A percentile compares a stretch with the other conserved stretches of the same genome.
These are phyloP conservation scores for Pseudodiploospora longispora DNA, from an alignment of 2,329 filamentous ascomycete species.

Conservation along the genomic window DNA sequence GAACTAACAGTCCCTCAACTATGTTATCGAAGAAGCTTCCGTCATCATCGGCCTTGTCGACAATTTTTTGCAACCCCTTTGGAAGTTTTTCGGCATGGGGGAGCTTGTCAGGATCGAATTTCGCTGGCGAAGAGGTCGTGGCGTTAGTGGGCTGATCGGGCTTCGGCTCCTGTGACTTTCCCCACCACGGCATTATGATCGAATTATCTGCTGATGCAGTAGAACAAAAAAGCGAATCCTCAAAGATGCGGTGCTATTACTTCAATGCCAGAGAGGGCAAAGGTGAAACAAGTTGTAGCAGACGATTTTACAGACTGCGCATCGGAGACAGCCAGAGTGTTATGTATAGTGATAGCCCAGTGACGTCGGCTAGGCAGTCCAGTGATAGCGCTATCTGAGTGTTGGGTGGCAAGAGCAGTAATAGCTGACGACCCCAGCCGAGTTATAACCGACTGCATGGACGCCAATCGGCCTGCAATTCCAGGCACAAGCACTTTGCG, in stretches of 20 bases:
- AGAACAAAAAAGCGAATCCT: no score
- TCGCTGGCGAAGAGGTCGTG: conserved; percentile 11
- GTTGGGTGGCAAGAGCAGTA: no score
- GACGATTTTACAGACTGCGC: no score
- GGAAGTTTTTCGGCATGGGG: conserved; percentile 45
- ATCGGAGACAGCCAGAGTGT: no score
- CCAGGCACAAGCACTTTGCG: conserved; percentile 18
- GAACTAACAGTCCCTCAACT: conserved; percentile 67
- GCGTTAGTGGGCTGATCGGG: conserved; percentile 18
- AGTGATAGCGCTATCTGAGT: background rate
- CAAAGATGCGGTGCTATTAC: background rate
- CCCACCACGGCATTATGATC: conserved; percentile 34
- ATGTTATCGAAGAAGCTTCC: conserved; percentile 71
- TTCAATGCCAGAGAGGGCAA: no score
- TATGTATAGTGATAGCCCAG: no score
- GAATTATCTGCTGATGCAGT: no score
- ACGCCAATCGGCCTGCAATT: conserved; percentile 22
- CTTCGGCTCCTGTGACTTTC: conserved; percentile 28
- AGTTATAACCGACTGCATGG: conserved; percentile 19
- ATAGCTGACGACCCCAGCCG: conserved; percentile 10
- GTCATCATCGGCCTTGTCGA: conserved; percentile 52
- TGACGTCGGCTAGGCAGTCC: no score
- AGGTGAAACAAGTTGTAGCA: no score
- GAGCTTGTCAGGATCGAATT: conserved; percentile 38
- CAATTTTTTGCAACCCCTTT: conserved; percentile 45